These are phyloP conservation scores for Antitrichia curtipendula DNA, from an alignment of 225 moss, liverwort and hornwort genomes.

Conservation along the genomic window DNA sequence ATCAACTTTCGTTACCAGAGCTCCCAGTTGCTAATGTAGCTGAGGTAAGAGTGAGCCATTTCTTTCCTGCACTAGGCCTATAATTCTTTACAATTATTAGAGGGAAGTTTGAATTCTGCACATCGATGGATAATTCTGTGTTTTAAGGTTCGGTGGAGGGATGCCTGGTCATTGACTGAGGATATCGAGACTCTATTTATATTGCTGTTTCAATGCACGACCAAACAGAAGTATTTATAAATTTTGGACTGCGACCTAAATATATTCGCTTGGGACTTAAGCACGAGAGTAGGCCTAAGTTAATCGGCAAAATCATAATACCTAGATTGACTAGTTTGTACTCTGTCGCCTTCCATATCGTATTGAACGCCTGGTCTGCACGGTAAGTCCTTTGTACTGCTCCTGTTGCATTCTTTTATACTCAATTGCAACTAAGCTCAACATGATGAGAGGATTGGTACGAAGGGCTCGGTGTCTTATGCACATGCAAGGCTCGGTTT, in stretches of 20 bases:
- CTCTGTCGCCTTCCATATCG: not conserved
- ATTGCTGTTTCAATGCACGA: not conserved
- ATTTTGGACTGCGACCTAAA: not conserved
- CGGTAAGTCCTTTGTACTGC: not conserved
- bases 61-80: not conserved
- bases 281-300: not conserved
- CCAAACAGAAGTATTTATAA: not conserved
- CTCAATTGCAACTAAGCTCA: not conserved
- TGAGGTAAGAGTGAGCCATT: not conserved
- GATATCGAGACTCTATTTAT: not conserved
- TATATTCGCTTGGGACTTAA: not conserved
- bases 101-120: not conserved
- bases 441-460: not conserved
- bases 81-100: not conserved
- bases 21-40: conserved; percentile 31
- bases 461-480: not conserved
- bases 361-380: not conserved
- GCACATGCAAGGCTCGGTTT: not conserved
- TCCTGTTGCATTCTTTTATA: not conserved
- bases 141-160: not conserved
- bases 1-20: conserved; percentile 28
- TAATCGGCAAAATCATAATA: not conserved
- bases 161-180: not conserved
- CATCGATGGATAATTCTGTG: not conserved
- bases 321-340: not conserved